Conservation (phyloP, 345 rosid genomes). For the Erodium maritimum region DNA sequence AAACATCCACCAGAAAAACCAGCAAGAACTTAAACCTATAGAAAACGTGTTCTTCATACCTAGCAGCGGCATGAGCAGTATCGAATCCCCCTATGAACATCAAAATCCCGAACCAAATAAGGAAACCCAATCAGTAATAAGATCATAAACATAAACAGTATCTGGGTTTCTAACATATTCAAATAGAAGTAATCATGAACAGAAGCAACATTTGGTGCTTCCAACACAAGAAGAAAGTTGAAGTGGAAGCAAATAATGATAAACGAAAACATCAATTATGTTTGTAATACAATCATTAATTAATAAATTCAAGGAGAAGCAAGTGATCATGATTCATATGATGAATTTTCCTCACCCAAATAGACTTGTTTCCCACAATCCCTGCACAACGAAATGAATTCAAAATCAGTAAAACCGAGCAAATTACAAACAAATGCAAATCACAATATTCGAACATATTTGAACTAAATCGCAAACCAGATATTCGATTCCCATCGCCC, state of each 20-base stretch:
- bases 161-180: not conserved
- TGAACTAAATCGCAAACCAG: slow-evolving; percentile 33
- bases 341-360: slow-evolving; percentile 42
- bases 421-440: no score
- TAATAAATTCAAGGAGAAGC: not conserved
- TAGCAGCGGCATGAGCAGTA: not conserved
- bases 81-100: not conserved
- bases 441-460: not conserved
- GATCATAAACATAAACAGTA: not conserved
- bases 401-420: not conserved
- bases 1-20: not conserved
- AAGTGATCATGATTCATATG: not conserved
- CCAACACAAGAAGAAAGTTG: no score
- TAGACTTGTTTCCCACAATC: slow-evolving; percentile 99
- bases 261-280: no score
- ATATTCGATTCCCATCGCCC: slow-evolving; percentile 99
- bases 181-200: no score
- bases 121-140: not conserved
- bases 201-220: no score
- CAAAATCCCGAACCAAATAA: not conserved
- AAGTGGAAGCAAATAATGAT: no score
- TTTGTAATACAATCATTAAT: no score
- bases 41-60: not conserved
- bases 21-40: no score
- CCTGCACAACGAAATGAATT: slow-evolving; percentile 34